A percentile compares a stretch with the other conserved stretches of the same genome.
phyloP scores from a whole-genome alignment of 345 rosid genomes.

The Salix koriyanagi region DNA sequence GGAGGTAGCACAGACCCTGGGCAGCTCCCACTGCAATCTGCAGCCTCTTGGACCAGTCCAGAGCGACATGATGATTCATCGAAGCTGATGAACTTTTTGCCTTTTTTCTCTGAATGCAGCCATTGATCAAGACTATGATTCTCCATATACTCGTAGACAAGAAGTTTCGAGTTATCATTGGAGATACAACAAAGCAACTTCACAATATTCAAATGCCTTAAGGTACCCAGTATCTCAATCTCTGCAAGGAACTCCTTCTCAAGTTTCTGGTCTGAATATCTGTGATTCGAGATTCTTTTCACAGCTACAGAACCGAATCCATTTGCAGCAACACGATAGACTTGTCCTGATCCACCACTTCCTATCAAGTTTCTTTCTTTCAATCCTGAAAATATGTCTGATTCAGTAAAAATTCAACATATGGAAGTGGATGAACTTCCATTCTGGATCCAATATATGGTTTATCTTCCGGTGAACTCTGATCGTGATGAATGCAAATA shows the following conservation, averaged over 20 bases:
- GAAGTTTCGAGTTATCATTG: conserved; percentile 15
- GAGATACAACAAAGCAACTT: conserved; percentile 27
- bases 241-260: conserved; percentile 23
- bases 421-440: conserved; percentile 15
- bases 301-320: conserved; percentile 11
- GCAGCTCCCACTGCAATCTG: conserved; percentile 25
- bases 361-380: conserved; percentile 20
- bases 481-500: conserved; percentile 13
- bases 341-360: conserved; percentile 29
- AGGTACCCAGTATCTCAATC: conserved; percentile 15
- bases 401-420: conserved; percentile 14
- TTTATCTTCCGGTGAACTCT: conserved; percentile 26
- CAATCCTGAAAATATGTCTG: conserved; percentile 12
- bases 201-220: conserved; percentile 30
- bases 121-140: conserved; percentile 21
- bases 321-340: conserved; percentile 2
- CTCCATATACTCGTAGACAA: conserved; percentile 24
- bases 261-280: conserved; percentile 14
- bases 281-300: conserved; percentile 19
- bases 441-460: not conserved
- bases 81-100: not conserved
- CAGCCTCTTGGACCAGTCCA: conserved; percentile 24
- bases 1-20: conserved; percentile 21
- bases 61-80: not conserved
- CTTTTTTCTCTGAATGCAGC: conserved; percentile 11